Evolutionary conservation across 1,284 basidiomycete species (phyloP), one percentile per base, ranked within the genome.

Genomic region (Chalciporus sp.): DNA sequence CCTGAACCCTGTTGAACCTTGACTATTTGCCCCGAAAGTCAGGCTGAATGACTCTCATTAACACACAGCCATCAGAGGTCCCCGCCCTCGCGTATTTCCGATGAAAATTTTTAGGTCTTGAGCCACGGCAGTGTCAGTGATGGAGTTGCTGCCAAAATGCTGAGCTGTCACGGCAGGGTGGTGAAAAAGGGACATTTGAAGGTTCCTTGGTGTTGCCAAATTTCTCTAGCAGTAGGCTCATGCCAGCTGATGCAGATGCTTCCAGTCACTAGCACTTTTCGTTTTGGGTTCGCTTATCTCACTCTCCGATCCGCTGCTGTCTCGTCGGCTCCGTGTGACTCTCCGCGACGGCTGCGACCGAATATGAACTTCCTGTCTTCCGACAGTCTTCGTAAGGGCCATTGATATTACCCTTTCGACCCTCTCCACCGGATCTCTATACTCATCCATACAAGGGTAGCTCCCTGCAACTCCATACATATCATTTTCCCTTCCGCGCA

Each of bases 61-160:
- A 58, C 66, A 73, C 68, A 73, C 71, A 70, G 68, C 68, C 71
- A 60, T 73, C 66, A 53, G 60, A 70, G 68, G 68, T 70, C 68
- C 68, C 68, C 68, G 68, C 69, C 65, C 51, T 72, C 68, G 68
- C 68, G 67, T 73, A 71, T 71, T 66, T 61, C 68, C 71, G 71
- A 53, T 61, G 68, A 73, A 70, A 73, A 16, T 56, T 69, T 73
- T 73, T 59, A 63, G 63, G 53, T 47, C 40, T 52, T 51, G 53
- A 49, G 51, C 50, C 54, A 61, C 56, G 57, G 61, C 61, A 68
- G 56, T 56, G 53, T 52, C 41, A 33, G 47, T 55, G 56, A 55
- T 62, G 46, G 42, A 37, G 43, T 45, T 39, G 45, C 44, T 45
- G 40, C 37, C 26, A 31, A n/a, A 27, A 40, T 40, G 43, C 33